Evolutionary conservation across 176 grass and related monocot genomes (phyloP), one percentile per base, ranked within the genome.

Genomic region (Tillandsia fasciculata): DNA sequence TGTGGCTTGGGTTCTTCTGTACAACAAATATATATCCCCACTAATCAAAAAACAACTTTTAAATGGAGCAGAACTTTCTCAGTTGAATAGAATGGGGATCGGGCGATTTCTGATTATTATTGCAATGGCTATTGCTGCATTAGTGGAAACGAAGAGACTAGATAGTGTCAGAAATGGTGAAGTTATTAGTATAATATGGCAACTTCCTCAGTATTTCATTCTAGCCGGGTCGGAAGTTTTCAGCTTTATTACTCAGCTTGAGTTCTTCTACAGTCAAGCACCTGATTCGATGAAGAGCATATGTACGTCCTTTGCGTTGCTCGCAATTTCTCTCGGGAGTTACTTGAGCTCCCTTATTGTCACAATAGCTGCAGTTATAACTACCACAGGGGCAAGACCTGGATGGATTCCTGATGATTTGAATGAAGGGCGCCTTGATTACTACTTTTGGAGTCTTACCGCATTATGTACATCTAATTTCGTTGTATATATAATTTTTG

Each of bases 201-300:
- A 95, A 65, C 9, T 95, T 51, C 91, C 91, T 0, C 91, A 96
- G 74, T 91, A 91, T 69, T 75, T 85, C 56, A 11, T 91, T 18
- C 71, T 91, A 18, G 91, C 82, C 3, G 82, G 79, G 14, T 77
- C 82, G 1, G 91, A 96, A 68, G 74, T 86, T 12, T 88, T 96
- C 70, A 81, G 71, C 64, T 85, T 83, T 64, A 88, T 96, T 42
- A 64, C 87, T 7, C 82, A 88, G 75, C 77, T 96, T 4, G 87
- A 96, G 79, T 96, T 96, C 68, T 96, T 96, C 87, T 96, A 79
- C 64, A 72, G 47, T 20, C 84, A 96, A 83, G 87, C 87, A 59
- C 87, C 91, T 22, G 85, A 91, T 22, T 80, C 84, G 20, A 96
- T 96, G 91, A 91, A 90, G 77, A 96, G 80, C 91, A 85, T 80